A percentile compares a stretch with the other conserved stretches of the same genome.
These are phyloP conservation scores for Penicillium robsamsonii DNA, from an alignment of 495 filamentous ascomycete genomes.

Conservation along the genomic window DNA sequence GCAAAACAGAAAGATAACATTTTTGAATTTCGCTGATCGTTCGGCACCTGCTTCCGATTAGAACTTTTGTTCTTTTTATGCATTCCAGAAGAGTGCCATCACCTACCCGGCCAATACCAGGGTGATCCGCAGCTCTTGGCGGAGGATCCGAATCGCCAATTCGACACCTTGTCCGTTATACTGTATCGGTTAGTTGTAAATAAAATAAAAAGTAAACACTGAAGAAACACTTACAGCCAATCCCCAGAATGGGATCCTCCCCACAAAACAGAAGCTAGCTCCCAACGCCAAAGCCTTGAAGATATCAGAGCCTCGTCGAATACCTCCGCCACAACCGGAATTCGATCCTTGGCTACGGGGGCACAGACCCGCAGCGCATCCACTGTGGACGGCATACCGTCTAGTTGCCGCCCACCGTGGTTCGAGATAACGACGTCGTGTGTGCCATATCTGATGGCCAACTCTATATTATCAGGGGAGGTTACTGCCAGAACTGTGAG, in stretches of 20 bases:
- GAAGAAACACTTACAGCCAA: constrained; percentile 35
- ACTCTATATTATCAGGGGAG: constrained; percentile 72
- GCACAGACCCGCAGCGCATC: constrained; percentile 87
- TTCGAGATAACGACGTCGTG: constrained; percentile 90
- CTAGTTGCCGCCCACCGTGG: constrained; percentile 90
- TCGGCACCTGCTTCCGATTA: constrained; percentile 19
- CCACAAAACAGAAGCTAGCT: constrained; percentile 77
- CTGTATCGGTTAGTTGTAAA: constrained; percentile 21
- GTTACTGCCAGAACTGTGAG: constrained; percentile 49
- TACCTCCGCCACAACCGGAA: constrained; percentile 85
- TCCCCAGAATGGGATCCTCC: constrained; percentile 76
- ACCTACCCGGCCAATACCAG: constrained; percentile 41
- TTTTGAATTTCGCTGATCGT: constrained; percentile 24
- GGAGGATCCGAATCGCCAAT: constrained; percentile 36
- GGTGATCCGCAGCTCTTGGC: constrained; percentile 37
- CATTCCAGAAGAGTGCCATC: not conserved
- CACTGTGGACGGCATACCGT: constrained; percentile 77
- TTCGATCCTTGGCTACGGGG: constrained; percentile 72
- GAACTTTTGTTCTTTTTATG: not conserved
- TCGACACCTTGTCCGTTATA: constrained; percentile 45
- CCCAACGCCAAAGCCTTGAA: constrained; percentile 91
- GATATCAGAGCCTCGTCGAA: constrained; percentile 86
- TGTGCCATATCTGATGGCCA: constrained; percentile 70
- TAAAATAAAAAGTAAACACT: constrained; percentile 18
- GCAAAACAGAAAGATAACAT: constrained; percentile 23